Conservation (phyloP, 768 basidiomycete genomes). For the Exidia glandulosa region DNA sequence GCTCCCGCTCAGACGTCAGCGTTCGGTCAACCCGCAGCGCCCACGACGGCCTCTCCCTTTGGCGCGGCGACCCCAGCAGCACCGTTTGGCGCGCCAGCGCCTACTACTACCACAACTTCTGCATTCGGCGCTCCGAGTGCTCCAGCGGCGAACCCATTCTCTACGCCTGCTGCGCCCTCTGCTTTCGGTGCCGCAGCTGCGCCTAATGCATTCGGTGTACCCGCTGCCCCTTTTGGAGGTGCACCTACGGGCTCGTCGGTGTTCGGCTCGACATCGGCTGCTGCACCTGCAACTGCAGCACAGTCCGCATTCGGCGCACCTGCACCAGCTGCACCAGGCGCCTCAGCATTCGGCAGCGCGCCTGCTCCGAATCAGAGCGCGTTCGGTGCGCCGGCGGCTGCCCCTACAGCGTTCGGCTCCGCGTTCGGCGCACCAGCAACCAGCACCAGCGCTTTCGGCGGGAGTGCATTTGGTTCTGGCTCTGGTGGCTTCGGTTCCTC, state of each 20-base stretch:
- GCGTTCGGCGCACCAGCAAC: slow-evolving; percentile 16
- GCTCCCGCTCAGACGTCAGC: slow-evolving; percentile 15
- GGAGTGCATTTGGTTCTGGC: slow-evolving; percentile 23
- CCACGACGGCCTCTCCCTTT: not conserved
- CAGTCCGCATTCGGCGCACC: not conserved
- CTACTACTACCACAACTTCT: not conserved
- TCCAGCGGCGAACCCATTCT: not conserved
- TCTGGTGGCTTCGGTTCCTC: slow-evolving; percentile 15
- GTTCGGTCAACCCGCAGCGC: slow-evolving; percentile 19
- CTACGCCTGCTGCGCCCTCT: not conserved
- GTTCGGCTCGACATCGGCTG: not conserved
- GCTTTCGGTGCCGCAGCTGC: not conserved
- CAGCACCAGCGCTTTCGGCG: slow-evolving; percentile 20
- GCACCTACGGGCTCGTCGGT: not conserved
- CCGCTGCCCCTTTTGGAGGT: not conserved
- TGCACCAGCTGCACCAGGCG: not conserved
- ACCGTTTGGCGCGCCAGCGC: not conserved
- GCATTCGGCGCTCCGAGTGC: not conserved
- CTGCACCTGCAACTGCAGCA: slow-evolving; percentile 3
- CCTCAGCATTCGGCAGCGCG: not conserved
- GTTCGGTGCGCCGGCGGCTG: slow-evolving; percentile 16
- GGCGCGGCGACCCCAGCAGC: not conserved
- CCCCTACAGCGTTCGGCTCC: slow-evolving; percentile 29
- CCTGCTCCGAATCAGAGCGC: slow-evolving; percentile 15
- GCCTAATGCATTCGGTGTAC: not conserved